Percentiles rank a stretch among this genome's conserved stretches.
phyloP scores from a whole-genome alignment of 345 rosid genomes.

The Bruguiera gymnorhiza region DNA sequence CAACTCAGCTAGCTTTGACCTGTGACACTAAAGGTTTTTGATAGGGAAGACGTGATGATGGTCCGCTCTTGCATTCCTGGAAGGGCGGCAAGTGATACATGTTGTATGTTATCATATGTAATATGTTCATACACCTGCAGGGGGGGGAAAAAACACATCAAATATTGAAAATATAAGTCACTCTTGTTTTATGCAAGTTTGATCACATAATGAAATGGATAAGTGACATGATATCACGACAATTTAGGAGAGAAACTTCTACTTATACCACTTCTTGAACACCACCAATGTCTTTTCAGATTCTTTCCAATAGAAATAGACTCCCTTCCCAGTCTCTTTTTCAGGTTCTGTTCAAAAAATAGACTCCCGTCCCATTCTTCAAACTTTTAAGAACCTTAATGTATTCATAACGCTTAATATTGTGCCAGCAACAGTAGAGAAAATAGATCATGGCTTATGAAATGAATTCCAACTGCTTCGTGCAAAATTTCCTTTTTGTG shows the following conservation, averaged over 20 bases:
- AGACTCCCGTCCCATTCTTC: no score
- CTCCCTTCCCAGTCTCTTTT: no score
- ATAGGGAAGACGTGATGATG: slow-evolving; percentile 54
- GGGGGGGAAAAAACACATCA: background rate
- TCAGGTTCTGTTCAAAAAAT: no score
- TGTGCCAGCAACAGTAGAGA: no score
- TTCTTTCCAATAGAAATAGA: background rate
- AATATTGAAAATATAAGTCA: background rate
- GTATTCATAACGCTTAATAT: no score
- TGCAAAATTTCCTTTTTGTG: no score
- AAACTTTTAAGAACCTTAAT: no score
- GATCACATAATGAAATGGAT: background rate
- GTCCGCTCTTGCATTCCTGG: slow-evolving; percentile 61
- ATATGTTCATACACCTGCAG: slow-evolving; percentile 50
- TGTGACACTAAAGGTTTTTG: slow-evolving; percentile 55
- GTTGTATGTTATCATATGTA: slow-evolving; percentile 40
- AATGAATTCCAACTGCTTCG: no score
- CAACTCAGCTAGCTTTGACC: slow-evolving; percentile 30
- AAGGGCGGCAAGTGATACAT: slow-evolving; percentile 45
- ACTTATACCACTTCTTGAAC: background rate
- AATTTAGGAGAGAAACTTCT: background rate
- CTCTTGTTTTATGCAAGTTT: background rate
- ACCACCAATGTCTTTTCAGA: background rate
- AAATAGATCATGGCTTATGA: no score
- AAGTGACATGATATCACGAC: background rate